Evolutionary conservation across 1,139 yeast species (phyloP), one percentile per base, ranked within the genome.

Genomic region (Protomyces inundatus): DNA sequence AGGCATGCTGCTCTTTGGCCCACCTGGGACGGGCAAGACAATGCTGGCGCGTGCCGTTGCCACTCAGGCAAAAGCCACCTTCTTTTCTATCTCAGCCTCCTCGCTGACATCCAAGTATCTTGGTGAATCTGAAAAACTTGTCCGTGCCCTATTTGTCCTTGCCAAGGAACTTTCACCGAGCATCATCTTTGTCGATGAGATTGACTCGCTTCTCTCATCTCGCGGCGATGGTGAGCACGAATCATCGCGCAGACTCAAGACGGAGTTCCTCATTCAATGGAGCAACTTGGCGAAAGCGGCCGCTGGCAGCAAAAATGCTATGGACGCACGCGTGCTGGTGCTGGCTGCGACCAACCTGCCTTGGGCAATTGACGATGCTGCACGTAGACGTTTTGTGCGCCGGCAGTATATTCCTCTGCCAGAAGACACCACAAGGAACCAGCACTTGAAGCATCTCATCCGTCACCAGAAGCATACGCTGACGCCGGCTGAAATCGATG

Each of bases 331-430:
- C 64, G 98, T 93, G 3, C 80, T 93, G 39, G 96, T 93, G 3
- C 78, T 93, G 50, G 98, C 98, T 0, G 98, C 98, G 0, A 93
- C 99, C 0, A 93, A 93, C 73, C 76, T 93, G 68, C 99, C 99
- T 0, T 93, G 99, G 99, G 87, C 90, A 3, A 91, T 93, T 67
- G 99, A 93, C 75, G 98, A 95, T 73, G 98, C 98, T 2, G 99
- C 98, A 0, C 80, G 98, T 71, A 82, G 98, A 73, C 82, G 98
- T 70, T 93, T 93, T 77, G 72, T 70, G 4, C 82, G 96, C 69
- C 79, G 98, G 64, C 97, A 90, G 73, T 91, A 93, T 74, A 93
- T 93, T 64, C 98, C 98, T 2, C 78, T 93, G 64, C 98, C 98
- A 0, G 98, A 93, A 73, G 81, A 80, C 9, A 90, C 87, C 69